A percentile compares a stretch with the other conserved stretches of the same genome.
Evolutionary conservation across 805 yeast species (phyloP).

Genomic region (Blastobotrys robertii): DNA sequence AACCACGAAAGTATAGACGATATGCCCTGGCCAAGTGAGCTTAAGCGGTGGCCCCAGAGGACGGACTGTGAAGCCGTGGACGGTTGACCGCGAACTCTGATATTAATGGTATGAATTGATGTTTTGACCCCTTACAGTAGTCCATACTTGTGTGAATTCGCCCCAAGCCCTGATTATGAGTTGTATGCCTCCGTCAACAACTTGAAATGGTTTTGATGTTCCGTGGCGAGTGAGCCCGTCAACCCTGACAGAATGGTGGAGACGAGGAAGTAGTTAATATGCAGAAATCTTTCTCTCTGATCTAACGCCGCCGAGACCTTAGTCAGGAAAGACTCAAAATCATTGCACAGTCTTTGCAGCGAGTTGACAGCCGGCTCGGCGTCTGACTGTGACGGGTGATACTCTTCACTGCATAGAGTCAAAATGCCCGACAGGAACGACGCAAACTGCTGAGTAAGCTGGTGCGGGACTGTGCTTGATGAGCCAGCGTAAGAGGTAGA

Average conservation of each 20-base stretch:
- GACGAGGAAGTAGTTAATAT: slow-evolving; percentile 59
- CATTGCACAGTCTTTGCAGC: slow-evolving; percentile 60
- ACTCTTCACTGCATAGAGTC: slow-evolving; percentile 36
- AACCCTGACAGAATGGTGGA: slow-evolving; percentile 44
- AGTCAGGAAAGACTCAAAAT: slow-evolving; percentile 69
- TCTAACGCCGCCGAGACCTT: slow-evolving; percentile 43
- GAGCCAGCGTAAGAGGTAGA: slow-evolving; percentile 23
- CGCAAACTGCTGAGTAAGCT: slow-evolving; percentile 71
- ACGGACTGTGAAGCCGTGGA: no score
- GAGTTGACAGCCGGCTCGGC: slow-evolving; percentile 67
- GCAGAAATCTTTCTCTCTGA: slow-evolving; percentile 54
- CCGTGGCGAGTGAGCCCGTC: slow-evolving; percentile 34
- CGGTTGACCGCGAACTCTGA: no score
- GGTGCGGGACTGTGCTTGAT: slow-evolving; percentile 41
- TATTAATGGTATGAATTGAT: no score
- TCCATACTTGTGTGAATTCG: no score
- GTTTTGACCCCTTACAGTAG: no score
- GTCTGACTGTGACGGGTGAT: no score
- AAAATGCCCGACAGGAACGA: slow-evolving; percentile 61
- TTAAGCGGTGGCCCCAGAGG: no score
- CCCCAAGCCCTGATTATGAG: no score
- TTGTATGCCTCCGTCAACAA: slow-evolving; percentile 36
- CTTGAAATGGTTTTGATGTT: slow-evolving; percentile 37
- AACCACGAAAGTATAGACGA: no score
- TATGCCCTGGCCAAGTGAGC: no score